These are phyloP conservation scores for Citrus hindsii DNA, from an alignment of 345 rosid genomes.

Conservation along the genomic window DNA sequence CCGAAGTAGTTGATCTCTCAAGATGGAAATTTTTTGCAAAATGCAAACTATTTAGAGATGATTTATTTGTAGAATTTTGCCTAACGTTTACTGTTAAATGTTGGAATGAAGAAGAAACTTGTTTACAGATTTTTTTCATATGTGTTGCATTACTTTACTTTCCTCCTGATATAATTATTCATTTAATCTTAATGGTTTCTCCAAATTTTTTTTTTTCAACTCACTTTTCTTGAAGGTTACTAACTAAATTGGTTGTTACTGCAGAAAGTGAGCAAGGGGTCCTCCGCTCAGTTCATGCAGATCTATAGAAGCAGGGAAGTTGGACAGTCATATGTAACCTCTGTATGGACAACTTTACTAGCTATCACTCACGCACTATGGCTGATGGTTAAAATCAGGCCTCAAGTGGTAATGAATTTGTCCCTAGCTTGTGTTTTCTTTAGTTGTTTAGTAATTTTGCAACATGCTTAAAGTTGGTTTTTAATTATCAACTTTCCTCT, in stretches of 20 bases:
- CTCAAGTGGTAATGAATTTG: conserved; percentile 65
- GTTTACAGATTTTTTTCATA: neutral
- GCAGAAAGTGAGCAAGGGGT: conserved; percentile 36
- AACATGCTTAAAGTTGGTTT: conserved; percentile 4
- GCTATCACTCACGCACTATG: conserved; percentile 65
- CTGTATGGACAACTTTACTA: conserved; percentile 73
- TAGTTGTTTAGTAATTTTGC: neutral
- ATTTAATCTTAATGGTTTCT: neutral
- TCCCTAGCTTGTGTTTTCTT: neutral
- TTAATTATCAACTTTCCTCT: neutral
- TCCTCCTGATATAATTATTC: neutral
- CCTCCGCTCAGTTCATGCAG: conserved; percentile 52
- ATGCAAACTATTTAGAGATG: neutral
- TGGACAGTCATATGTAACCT: conserved; percentile 88
- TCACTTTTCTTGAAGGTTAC: neutral
- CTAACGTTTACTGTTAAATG: neutral
- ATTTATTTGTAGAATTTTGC: neutral
- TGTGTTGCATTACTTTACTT: neutral
- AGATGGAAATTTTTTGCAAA: neutral
- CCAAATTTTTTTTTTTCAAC: too few species aligned
- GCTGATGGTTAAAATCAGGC: conserved; percentile 79
- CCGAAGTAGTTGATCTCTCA: neutral
- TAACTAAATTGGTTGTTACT: conserved; percentile 8
- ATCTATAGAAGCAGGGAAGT: conserved; percentile 95
- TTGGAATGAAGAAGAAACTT: neutral